Conservation (phyloP, 1,284 basidiomycete species). For the Leccinum variabile region DNA sequence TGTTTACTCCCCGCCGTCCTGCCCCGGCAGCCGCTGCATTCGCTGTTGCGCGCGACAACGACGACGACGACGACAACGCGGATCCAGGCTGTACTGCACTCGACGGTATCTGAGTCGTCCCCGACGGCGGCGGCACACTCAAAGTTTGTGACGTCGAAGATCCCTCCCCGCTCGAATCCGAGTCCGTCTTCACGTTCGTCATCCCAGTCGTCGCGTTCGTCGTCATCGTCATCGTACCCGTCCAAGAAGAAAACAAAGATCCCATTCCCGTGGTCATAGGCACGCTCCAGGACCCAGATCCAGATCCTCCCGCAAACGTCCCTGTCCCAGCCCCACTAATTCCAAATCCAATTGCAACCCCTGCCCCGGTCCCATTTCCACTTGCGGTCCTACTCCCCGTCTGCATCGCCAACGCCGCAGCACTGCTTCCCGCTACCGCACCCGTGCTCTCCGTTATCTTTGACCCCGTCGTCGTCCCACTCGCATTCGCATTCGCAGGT, state of each 20-base stretch:
- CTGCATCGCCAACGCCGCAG: slow-evolving; percentile 4
- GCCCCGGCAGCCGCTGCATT: slow-evolving; percentile 16
- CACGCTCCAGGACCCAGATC: slow-evolving; percentile 3
- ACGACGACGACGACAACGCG: not conserved
- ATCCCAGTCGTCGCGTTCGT: not conserved
- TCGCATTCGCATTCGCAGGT: slow-evolving; percentile 17
- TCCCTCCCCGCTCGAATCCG: slow-evolving; percentile 20
- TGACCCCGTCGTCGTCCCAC: slow-evolving; percentile 11
- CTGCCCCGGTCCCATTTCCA: slow-evolving; percentile 1
- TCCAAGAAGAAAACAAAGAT: not conserved
- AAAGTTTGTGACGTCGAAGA: slow-evolving; percentile 17
- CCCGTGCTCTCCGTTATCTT: not conserved
- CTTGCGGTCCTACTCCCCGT: slow-evolving; percentile 1
- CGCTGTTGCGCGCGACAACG: slow-evolving; percentile 5
- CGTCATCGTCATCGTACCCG: not conserved
- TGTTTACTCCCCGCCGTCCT: slow-evolving; percentile 33
- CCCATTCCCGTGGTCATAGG: not conserved
- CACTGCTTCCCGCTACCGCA: slow-evolving; percentile 1
- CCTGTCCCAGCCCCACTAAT: not conserved
- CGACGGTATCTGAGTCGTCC: not conserved
- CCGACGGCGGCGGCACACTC: slow-evolving; percentile 22
- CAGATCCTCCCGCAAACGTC: not conserved
- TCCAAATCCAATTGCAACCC: not conserved
- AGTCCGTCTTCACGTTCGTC: slow-evolving; percentile 10
- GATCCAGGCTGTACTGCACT: not conserved